Conservation (phyloP, 108 stramenopile species). For the Fistulifera pelliculosa region DNA sequence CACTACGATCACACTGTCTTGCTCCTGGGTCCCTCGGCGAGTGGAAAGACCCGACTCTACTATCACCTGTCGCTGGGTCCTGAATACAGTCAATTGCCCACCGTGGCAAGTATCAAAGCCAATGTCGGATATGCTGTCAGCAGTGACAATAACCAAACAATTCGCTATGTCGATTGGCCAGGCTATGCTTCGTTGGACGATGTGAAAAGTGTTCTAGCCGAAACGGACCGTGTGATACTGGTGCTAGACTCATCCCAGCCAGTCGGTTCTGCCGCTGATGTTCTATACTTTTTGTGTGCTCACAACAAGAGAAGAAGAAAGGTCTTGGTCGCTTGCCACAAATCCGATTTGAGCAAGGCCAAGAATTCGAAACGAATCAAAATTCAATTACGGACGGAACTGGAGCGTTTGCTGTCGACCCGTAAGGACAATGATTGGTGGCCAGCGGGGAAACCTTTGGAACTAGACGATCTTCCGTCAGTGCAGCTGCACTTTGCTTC, state of each 20-base stretch:
- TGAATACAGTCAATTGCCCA: conserved; percentile 7
- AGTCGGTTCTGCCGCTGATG: conserved; percentile 42
- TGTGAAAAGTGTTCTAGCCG: neutral
- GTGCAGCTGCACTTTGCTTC: conserved; percentile 3
- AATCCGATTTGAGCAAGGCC: conserved; percentile 39
- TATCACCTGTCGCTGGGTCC: conserved; percentile 14
- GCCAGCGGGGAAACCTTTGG: neutral
- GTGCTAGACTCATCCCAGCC: conserved; percentile 64
- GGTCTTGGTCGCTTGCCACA: conserved; percentile 61
- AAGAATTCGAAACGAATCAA: conserved; percentile 71
- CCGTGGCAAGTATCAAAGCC: conserved; percentile 53
- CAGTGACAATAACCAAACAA: conserved; percentile 4
- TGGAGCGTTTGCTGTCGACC: conserved; percentile 50
- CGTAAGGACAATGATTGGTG: conserved; percentile 10
- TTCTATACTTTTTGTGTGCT: conserved; percentile 22
- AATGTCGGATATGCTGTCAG: conserved; percentile 33
- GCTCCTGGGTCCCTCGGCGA: conserved; percentile 30
- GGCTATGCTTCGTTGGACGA: conserved; percentile 40
- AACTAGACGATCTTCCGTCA: neutral
- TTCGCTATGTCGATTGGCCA: conserved; percentile 61
- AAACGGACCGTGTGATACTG: conserved; percentile 26
- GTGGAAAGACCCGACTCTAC: conserved; percentile 41
- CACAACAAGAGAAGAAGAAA: conserved; percentile 1
- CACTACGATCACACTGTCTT: conserved; percentile 29
- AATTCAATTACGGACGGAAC: conserved; percentile 65